phyloP scores from a whole-genome alignment of 768 basidiomycete genomes.

The Phlebiopsis flavidoalba region DNA sequence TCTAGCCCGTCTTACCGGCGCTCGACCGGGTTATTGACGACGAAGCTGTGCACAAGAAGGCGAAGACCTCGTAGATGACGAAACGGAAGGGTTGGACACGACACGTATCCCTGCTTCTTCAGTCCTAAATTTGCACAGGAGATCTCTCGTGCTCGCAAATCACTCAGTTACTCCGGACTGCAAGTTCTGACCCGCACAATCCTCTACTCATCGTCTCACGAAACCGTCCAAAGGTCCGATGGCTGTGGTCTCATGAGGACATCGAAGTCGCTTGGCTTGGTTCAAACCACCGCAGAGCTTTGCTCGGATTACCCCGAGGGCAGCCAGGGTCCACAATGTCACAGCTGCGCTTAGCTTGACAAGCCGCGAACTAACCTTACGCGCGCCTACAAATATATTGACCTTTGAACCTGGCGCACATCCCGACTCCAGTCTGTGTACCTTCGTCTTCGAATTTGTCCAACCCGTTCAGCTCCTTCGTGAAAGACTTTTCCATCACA shows the following conservation, averaged over 20 bases:
- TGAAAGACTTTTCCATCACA: constrained; percentile 45
- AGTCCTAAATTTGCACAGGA: constrained; percentile 42
- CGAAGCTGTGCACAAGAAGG: constrained; percentile 13
- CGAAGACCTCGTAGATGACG: constrained; percentile 27
- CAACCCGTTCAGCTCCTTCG: constrained; percentile 4
- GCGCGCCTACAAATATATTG: constrained; percentile 53
- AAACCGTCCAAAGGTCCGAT: constrained; percentile 31
- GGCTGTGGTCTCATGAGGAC: constrained; percentile 61
- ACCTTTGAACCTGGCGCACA: constrained; percentile 58
- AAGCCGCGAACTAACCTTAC: constrained; percentile 32
- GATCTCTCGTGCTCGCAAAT: constrained; percentile 63
- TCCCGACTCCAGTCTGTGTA: constrained; percentile 19
- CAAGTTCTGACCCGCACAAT: constrained; percentile 65
- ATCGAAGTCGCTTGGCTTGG: constrained; percentile 43
- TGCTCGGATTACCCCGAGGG: no score
- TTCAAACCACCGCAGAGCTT: no score
- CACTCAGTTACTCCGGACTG: constrained; percentile 58
- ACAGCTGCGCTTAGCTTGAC: background rate
- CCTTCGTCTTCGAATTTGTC: constrained; percentile 7
- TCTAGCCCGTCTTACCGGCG: constrained; percentile 1
- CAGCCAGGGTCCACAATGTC: no score
- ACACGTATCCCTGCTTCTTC: constrained; percentile 59
- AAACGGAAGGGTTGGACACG: background rate
- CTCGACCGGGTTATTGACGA: constrained; percentile 29
- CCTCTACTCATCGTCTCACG: constrained; percentile 35